These are phyloP conservation scores for Coemansia sp. DNA, from an alignment of 192 early-diverging fungal species.

Conservation along the genomic window DNA sequence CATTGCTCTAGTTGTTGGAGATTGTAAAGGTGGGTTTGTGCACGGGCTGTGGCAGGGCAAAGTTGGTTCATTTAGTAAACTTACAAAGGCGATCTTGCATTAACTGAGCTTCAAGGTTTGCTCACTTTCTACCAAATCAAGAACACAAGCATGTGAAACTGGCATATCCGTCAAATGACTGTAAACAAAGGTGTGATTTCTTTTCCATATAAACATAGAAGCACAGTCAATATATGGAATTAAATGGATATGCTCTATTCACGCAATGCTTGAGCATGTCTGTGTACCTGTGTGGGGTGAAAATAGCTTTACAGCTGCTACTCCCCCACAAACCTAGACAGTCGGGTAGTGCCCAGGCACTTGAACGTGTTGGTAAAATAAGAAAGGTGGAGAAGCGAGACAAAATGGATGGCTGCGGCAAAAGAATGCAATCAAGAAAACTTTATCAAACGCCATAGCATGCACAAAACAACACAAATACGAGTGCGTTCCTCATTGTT, in stretches of 20 bases:
- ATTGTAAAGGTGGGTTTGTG: conserved; percentile 22
- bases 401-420: not conserved
- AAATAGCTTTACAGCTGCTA: not conserved
- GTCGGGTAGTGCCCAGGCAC: not conserved
- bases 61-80: not conserved
- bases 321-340: conserved; percentile 1
- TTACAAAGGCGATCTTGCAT: not conserved
- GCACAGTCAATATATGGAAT: no score
- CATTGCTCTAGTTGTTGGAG: conserved; percentile 10
- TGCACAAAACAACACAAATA: not conserved
- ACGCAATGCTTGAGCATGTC: not conserved
- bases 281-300: not conserved
- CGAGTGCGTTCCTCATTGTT: not conserved
- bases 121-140: no score
- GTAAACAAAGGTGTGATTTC: no score
- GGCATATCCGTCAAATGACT: no score
- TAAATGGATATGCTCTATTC: not conserved
- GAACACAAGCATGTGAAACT: no score
- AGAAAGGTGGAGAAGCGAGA: not conserved
- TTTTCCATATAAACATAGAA: no score
- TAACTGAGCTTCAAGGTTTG: not conserved
- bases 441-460: no score
- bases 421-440: not conserved
- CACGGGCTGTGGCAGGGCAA: conserved; percentile 35
- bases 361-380: not conserved